Evolutionary conservation across 768 basidiomycete genomes (phyloP), one percentile per base, ranked within the genome.

Genomic region (Tubosaeta brunneosetosa): DNA sequence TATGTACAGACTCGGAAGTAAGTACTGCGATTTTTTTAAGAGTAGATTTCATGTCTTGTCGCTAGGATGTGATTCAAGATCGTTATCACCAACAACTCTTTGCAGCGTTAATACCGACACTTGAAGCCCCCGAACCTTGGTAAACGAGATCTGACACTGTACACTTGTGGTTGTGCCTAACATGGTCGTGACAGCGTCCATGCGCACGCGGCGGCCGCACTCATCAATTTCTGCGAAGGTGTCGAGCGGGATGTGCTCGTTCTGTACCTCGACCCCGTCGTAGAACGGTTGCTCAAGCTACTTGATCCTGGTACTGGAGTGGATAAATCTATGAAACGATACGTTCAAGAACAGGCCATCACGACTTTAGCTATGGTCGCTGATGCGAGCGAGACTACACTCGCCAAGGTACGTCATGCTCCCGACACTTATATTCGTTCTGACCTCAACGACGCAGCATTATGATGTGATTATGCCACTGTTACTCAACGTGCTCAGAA

Each of bases 211-310:
- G 89, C 91, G 0, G 86, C 91, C 0, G 91, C 91, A 0, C 75
- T 94, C 22, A 91, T 93, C 66, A 94, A 94, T 66, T 93, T 93
- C 71, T 94, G 91, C 67, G 87, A 93, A 65, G 88, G 90, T 33
- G 88, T 90, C 33, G 85, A 83, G 58, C 78, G 82, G 14, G 80
- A 87, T 22, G 84, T 81, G 1, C 78, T 91, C 10, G 60, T 86
- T 0, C 87, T 88, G 0, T 91, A 88, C 66, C 80, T 94, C 16
- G 91, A 91, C 48, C 77, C 82, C 0, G 85, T 92, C 57, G 86
- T 94, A 27, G 83, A 84, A 59, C 79, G 86, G 0, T 44, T 71
- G 51, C 47, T 73, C 12, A 83, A 80, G 55, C 72, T 89, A 3
- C 73, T 89, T 38, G 80, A 84, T 52, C 85, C 85, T 1, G 61